Base-by-base conservation (phyloP, 805 yeast species). In the Suhomyces canberraensis region DNA sequence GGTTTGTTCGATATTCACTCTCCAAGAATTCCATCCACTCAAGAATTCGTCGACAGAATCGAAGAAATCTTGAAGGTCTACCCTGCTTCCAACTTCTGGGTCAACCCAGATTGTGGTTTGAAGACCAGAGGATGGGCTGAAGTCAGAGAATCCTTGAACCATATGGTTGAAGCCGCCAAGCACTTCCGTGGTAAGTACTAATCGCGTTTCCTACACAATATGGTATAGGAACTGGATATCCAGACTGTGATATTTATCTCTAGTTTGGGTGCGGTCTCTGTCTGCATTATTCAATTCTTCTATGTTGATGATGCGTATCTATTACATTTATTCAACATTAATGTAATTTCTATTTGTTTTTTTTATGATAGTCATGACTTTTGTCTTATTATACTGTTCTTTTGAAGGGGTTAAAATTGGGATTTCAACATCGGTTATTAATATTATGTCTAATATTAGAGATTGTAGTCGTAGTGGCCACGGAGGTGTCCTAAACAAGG, bases 61-160 rank as follows among this genome's bases (percentile, higher is more conserved):
- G 81, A 80, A 64, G 93, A 88, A 69, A 90, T 93, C 76, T 76
- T 93, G 73, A 88, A 89, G 78, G 93, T 86, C 45, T 91, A 91
- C 79, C 97, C 97, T 68, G 95, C 93, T 65, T 87, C 86, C 71
- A 91, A 90, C 73, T 86, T 93, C 81, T 93, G 98, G 98, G 95
- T 93, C 66, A 93, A 93, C 95, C 98, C 98, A 64, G 98, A 93
- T 78, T 93, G 98, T 82, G 98, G 98, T 81, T 82, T 93, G 72
- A 93, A 93, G 86, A 93, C 98, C 70, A 90, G 98, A 84, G 96
- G 95, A 58, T 93, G 98, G 98, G 88, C 85, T 58, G 98, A 93
- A 81, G 87, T 91, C 59, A 88, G 75, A 66, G 89, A 82, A 64
- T 88, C 95, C 61, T 83, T 93, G 73, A 86, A 95, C 70, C 86